A percentile compares a stretch with the other conserved stretches of the same genome.
Conservation (phyloP, 352 stramenopile species). For the Phytophthora palmivora region DNA sequence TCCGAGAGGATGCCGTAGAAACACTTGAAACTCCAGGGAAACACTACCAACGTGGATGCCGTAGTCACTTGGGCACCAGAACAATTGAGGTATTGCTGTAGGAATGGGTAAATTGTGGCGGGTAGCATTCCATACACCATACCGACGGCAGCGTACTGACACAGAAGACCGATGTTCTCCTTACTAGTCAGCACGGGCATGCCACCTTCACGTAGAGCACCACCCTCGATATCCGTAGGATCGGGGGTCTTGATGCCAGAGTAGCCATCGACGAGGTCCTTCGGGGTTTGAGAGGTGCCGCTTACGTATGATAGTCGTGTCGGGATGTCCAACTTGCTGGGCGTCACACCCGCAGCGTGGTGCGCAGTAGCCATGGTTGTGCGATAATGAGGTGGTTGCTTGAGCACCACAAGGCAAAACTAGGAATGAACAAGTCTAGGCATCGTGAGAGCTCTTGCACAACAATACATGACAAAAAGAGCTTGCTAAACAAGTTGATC, state of each 20-base stretch:
- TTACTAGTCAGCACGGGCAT: conserved; percentile 44
- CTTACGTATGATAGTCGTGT: conserved; percentile 52
- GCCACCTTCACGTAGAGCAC: conserved; percentile 47
- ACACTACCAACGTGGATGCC: conserved; percentile 28
- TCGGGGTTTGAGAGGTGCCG: conserved; percentile 22
- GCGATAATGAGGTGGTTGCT: conserved; percentile 7
- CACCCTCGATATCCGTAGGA: conserved; percentile 38
- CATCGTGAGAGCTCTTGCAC: neutral
- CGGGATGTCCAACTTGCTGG: conserved; percentile 40
- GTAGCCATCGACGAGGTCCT: conserved; percentile 35
- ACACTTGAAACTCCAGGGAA: conserved; percentile 43
- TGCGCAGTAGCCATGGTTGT: conserved; percentile 31
- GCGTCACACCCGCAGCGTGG: conserved; percentile 25
- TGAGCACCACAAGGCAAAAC: conserved; percentile 27
- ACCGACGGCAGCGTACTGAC: conserved; percentile 59
- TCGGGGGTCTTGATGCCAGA: conserved; percentile 35
- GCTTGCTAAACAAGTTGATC: conserved; percentile 20
- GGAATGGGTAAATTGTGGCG: conserved; percentile 41
- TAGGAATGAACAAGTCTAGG: conserved; percentile 21
- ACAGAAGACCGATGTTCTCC: conserved; percentile 52
- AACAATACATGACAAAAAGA: neutral
- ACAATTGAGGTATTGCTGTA: conserved; percentile 44
- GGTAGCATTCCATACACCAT: conserved; percentile 57
- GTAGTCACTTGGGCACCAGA: conserved; percentile 32
- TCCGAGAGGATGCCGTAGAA: conserved; percentile 42